Percentiles rank a stretch among this genome's conserved stretches.
phyloP scores from a whole-genome alignment of 1,139 yeast species.

The Kazachstania sp. region DNA sequence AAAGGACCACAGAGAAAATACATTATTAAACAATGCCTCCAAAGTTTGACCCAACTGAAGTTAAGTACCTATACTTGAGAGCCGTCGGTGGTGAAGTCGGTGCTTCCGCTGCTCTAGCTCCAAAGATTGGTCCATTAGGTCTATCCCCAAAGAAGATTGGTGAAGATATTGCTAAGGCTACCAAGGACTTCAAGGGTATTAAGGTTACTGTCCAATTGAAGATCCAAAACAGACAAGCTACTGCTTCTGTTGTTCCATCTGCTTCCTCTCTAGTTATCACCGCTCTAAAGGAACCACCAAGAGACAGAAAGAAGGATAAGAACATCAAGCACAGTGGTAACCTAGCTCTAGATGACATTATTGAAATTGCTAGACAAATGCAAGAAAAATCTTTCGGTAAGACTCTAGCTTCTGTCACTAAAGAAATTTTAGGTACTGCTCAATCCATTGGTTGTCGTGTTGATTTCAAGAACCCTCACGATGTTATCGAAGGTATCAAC shows the following conservation, averaged over 20 bases:
- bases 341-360: conserved; percentile 94
- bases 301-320: conserved; percentile 99
- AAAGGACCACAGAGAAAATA: conserved; percentile 7
- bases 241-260: conserved; percentile 98
- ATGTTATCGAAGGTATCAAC: conserved; percentile 93
- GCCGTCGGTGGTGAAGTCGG: conserved; percentile 99
- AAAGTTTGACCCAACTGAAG: conserved; percentile 98
- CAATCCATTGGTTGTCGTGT: conserved; percentile 99
- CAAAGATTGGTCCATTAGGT: conserved; percentile 99
- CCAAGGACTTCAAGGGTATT: conserved; percentile 98
- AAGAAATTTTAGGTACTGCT: conserved; percentile 99
- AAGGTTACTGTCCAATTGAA: conserved; percentile 97
- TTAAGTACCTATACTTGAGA: conserved; percentile 97
- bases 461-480: conserved; percentile 99
- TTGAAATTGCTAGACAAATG: conserved; percentile 97
- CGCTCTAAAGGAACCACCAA: conserved; percentile 99
- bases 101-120: conserved; percentile 99
- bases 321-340: conserved; percentile 99
- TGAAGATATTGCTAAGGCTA: conserved; percentile 99
- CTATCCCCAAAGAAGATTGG: conserved; percentile 99
- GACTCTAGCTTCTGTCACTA: conserved; percentile 91
- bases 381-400: conserved; percentile 97
- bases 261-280: conserved; percentile 98
- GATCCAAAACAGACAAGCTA: conserved; percentile 99
- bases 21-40: conserved; percentile 60